These are phyloP conservation scores for Cordyceps cateniannulata DNA, from an alignment of 2,329 filamentous ascomycete species.

Conservation along the genomic window DNA sequence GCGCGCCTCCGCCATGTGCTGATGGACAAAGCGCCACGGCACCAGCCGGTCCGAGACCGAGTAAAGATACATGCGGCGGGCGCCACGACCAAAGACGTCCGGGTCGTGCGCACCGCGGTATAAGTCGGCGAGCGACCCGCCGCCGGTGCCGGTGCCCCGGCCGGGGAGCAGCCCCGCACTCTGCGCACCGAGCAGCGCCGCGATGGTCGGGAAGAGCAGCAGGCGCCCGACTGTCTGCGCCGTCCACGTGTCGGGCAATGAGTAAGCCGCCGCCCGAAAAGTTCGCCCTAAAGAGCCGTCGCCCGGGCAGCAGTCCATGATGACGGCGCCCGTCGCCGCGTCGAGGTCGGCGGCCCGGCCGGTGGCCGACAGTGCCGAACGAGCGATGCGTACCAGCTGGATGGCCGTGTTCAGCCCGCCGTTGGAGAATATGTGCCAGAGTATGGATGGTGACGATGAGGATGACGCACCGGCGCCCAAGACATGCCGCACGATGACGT, in stretches of 20 bases:
- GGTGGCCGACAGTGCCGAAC: not conserved
- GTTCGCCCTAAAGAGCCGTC: not conserved
- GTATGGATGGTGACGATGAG: not conserved
- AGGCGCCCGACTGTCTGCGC: constrained; percentile 7
- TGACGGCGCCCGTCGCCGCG: constrained; percentile 2
- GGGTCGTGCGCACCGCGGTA: constrained; percentile 4
- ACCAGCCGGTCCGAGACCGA: constrained; percentile 4
- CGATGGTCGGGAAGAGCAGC: constrained; percentile 8
- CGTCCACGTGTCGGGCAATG: constrained; percentile 2
- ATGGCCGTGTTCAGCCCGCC: constrained; percentile 12
- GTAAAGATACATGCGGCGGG: constrained; percentile 10
- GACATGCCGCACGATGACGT: constrained; percentile 3
- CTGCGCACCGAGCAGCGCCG: constrained; percentile 3
- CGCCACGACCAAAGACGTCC: not conserved
- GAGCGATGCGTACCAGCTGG: constrained; percentile 7
- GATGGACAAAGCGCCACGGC: constrained; percentile 6
- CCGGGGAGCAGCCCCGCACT: not conserved
- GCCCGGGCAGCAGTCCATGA: constrained; percentile 13
- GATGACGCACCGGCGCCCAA: not conserved
- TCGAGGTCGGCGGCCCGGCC: not conserved
- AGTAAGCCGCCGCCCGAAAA: constrained; percentile 5
- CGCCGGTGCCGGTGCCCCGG: not conserved
- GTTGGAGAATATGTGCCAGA: constrained; percentile 12
- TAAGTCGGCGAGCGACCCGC: constrained; percentile 3
- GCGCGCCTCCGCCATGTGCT: constrained; percentile 8